Conservation (phyloP, 352 stramenopile species). For the Phytopythium oedochilum region DNA sequence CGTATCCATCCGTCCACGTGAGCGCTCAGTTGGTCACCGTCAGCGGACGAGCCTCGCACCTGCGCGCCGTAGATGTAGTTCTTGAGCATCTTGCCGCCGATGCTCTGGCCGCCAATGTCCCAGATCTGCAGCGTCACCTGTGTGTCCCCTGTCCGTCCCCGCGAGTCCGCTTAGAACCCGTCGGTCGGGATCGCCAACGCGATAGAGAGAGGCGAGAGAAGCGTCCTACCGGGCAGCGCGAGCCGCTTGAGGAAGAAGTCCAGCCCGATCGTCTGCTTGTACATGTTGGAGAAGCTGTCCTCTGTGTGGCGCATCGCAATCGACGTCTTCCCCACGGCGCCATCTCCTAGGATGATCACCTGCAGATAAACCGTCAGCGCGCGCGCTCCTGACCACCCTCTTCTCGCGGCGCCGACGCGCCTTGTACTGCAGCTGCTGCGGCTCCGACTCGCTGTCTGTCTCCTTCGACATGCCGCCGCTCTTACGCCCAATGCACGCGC, state of each 20-base stretch:
- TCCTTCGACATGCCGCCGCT: conserved; percentile 64
- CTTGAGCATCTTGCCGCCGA: conserved; percentile 81
- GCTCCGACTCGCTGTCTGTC: conserved; percentile 78
- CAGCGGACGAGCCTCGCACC: conserved; percentile 20
- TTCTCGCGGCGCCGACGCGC: conserved; percentile 2
- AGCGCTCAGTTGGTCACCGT: too few relatives aligned
- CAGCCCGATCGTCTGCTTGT: conserved; percentile 94
- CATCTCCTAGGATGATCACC: conserved; percentile 93
- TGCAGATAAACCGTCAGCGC: conserved; percentile 23
- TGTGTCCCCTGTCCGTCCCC: conserved; percentile 85
- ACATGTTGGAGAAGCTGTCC: conserved; percentile 90
- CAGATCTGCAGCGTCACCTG: conserved; percentile 93
- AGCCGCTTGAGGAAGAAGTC: conserved; percentile 95
- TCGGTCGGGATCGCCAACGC: too few relatives aligned
- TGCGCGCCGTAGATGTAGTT: conserved; percentile 95
- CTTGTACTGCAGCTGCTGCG: conserved; percentile 87
- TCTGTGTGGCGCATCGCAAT: conserved; percentile 91
- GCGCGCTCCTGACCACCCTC: not conserved
- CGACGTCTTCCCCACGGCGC: conserved; percentile 94
- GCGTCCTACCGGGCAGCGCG: conserved; percentile 69
- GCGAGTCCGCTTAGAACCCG: too few relatives aligned
- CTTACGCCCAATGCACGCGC: not conserved
- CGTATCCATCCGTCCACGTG: not conserved
- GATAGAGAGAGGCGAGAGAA: too few relatives aligned
- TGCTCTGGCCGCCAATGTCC: conserved; percentile 93